Conservation (phyloP, 306 rosid species). For the Cicer judaicum region DNA sequence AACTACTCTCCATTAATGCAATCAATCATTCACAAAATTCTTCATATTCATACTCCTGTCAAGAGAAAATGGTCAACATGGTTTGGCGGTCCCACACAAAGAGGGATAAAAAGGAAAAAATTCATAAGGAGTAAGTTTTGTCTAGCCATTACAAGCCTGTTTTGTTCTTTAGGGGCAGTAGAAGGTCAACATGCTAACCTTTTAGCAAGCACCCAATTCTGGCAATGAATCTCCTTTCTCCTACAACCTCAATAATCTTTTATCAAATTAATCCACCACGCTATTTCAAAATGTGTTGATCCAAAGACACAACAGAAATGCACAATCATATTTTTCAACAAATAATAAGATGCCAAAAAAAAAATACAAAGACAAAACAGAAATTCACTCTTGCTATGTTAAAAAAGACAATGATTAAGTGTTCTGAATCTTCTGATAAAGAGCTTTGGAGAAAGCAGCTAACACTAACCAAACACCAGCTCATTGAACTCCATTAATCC, state of each 20-base stretch:
- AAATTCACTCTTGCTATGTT: background rate
- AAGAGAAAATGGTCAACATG: background rate
- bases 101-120: background rate
- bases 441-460: conserved; percentile 23
- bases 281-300: conserved; percentile 24
- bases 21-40: conserved; percentile 28
- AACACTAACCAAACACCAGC: conserved; percentile 14
- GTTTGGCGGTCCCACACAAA: conserved; percentile 11
- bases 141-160: conserved; percentile 15
- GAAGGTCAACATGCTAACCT: background rate
- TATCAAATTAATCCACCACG: conserved; percentile 31
- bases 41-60: conserved; percentile 10
- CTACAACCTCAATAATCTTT: conserved; percentile 32
- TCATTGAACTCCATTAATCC: conserved; percentile 24
- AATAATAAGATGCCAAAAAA: conserved; percentile 3
- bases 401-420: background rate
- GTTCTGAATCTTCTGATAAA: background rate
- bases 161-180: background rate
- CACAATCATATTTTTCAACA: conserved; percentile 35
- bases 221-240: conserved; percentile 28
- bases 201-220: conserved; percentile 12
- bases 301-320: conserved; percentile 25
- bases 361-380: conserved; percentile 7
- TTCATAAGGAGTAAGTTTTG: background rate
- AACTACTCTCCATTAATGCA: conserved; percentile 22